Conservation (phyloP, 2,329 filamentous ascomycete genomes). For the Cordyceps tenuipes region DNA sequence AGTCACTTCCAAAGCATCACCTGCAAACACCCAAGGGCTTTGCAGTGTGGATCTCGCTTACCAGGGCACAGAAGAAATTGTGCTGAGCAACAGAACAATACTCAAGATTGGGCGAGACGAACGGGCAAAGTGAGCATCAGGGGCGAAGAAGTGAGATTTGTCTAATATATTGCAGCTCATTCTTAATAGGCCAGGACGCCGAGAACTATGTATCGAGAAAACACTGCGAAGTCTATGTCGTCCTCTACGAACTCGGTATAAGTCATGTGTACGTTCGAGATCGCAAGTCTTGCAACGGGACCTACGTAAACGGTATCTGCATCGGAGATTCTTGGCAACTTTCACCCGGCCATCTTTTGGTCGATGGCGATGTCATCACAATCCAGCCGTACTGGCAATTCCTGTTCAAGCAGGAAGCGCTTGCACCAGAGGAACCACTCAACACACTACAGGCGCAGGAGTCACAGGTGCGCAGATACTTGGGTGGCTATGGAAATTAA, state of each 20-base stretch:
- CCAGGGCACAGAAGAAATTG: constrained; percentile 10
- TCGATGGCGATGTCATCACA: constrained; percentile 41
- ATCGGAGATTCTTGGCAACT: constrained; percentile 32
- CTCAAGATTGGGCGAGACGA: constrained; percentile 12
- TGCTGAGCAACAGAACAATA: constrained; percentile 3
- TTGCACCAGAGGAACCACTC: constrained; percentile 19
- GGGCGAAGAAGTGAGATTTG: not conserved
- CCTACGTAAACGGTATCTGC: constrained; percentile 38
- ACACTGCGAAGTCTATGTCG: constrained; percentile 48
- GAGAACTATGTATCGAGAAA: constrained; percentile 39
- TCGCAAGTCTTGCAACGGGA: constrained; percentile 45
- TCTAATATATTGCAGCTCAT: constrained; percentile 21
- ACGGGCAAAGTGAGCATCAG: constrained; percentile 21
- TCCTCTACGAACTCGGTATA: constrained; percentile 38
- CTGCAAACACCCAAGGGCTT: not conserved
- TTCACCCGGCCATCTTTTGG: constrained; percentile 38
- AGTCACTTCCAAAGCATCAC: not conserved
- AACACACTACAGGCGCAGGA: constrained; percentile 25
- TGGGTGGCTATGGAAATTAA: no score
- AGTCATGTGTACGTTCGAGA: constrained; percentile 48
- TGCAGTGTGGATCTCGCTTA: constrained; percentile 10
- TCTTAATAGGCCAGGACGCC: constrained; percentile 30
- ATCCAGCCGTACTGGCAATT: constrained; percentile 32
- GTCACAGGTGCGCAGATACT: constrained; percentile 21
- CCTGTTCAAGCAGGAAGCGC: constrained; percentile 22